A percentile compares a stretch with the other conserved stretches of the same genome.
Evolutionary conservation across 139 green algal species (phyloP).

Genomic region (Chlorella sp.): DNA sequence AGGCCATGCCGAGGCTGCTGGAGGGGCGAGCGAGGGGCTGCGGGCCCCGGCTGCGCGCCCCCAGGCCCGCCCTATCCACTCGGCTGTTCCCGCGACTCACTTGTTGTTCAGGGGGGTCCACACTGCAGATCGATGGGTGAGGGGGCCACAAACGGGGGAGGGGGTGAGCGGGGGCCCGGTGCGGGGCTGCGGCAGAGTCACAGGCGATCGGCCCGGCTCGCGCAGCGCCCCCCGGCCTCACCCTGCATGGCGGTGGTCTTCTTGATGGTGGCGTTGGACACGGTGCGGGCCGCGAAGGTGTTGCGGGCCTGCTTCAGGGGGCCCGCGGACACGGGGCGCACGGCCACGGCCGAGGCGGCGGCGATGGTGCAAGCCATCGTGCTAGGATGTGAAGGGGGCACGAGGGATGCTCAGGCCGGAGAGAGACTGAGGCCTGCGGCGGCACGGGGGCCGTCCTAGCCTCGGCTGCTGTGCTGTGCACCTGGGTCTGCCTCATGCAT

Average conservation of each 20-base stretch:
- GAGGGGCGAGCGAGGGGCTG: background rate
- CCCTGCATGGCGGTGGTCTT: constrained; percentile 44
- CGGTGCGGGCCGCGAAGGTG: constrained; percentile 35
- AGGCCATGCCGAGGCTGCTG: background rate
- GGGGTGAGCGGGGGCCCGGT: background rate
- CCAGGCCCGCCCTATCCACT: background rate
- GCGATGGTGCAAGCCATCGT: constrained; percentile 9
- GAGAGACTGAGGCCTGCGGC: too few species aligned
- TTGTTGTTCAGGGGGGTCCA: constrained; percentile 67
- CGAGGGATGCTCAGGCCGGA: constrained; percentile 5
- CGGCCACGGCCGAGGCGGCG: constrained; percentile 23
- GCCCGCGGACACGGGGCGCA: constrained; percentile 7
- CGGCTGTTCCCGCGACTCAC: constrained; percentile 2
- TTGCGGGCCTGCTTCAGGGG: constrained; percentile 40
- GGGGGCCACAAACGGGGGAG: background rate
- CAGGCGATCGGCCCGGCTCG: background rate
- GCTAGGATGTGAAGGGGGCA: background rate
- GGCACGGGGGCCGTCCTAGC: too few species aligned
- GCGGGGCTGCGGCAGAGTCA: background rate
- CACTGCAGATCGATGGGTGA: constrained; percentile 22
- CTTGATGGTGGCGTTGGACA: constrained; percentile 44
- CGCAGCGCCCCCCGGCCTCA: background rate
- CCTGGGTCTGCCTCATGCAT: too few species aligned
- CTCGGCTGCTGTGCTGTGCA: background rate
- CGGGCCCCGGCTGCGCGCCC: background rate